Evolutionary conservation across 805 yeast genomes (phyloP).

Genomic region (Saccharomycopsis capsularis): DNA sequence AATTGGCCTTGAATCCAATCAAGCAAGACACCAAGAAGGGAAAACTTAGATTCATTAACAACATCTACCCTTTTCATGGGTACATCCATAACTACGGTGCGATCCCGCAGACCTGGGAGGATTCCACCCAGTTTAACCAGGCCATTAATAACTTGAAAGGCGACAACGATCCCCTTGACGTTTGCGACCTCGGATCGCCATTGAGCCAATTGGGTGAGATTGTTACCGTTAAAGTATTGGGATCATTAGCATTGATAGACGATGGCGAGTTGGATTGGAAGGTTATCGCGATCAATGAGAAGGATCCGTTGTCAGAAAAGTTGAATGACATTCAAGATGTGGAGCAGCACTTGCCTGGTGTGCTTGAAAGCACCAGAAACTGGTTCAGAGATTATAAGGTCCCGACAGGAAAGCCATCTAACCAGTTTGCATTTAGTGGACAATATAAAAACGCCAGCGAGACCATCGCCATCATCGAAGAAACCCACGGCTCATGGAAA

Average conservation of each 20-base stretch:
- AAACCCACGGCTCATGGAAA: constrained; percentile 67
- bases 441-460: constrained; percentile 50
- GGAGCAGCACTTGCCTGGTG: constrained; percentile 59
- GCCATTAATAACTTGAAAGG: constrained; percentile 46
- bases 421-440: constrained; percentile 70
- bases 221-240: constrained; percentile 60
- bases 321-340: constrained; percentile 64
- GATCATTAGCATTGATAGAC: constrained; percentile 72
- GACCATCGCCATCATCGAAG: constrained; percentile 54
- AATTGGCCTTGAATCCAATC: constrained; percentile 61
- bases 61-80: constrained; percentile 77
- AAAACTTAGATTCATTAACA: constrained; percentile 65
- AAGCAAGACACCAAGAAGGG: constrained; percentile 75
- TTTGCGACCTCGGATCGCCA: constrained; percentile 73
- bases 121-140: constrained; percentile 51
- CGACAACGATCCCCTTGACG: constrained; percentile 93
- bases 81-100: constrained; percentile 87
- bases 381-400: constrained; percentile 85
- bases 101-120: constrained; percentile 95
- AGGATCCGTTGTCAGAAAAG: constrained; percentile 57
- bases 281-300: constrained; percentile 59
- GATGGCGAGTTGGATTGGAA: constrained; percentile 99
- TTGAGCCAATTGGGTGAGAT: constrained; percentile 58
- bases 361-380: constrained; percentile 56
- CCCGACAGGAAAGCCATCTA: constrained; percentile 74